Base-by-base conservation (phyloP, 163 green algal genomes). In the Picocystis sp. region DNA sequence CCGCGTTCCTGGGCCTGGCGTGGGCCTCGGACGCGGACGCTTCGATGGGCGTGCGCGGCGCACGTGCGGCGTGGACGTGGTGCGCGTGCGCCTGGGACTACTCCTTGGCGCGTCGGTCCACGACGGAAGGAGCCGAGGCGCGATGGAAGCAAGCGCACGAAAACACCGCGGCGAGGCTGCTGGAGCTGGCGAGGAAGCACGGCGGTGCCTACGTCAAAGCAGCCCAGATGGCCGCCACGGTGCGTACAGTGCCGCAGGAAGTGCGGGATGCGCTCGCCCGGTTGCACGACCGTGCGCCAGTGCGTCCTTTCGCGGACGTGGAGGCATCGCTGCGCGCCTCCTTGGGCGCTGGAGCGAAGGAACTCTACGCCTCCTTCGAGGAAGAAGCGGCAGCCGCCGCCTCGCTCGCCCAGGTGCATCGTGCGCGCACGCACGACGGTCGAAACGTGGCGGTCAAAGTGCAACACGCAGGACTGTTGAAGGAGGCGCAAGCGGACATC, bases 191-290 rank as follows among this genome's bases (percentile, higher is more conserved):
- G 29, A 38, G 8, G 29, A 38, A 38, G 8, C 29, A 93, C 52
- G 83, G 83, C 0, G 84, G 84, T 2, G 62, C 93, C n/a, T 95
- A 93, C 67, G 76, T 93, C 50, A 95, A 95, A 64, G 79, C 77
- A 1, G 82, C 74, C 0, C 82, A 93, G 72, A 81, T 92, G 61
- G 67, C 80, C 9, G 63, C 70, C 0, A 68, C 74, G 0, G 66
- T 88, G 45, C 66, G 69, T 9, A 70, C 73, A 0, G 67, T 93
- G 43, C 86, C 85, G 1, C 35, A 38, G 1, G 73, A 90, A 64
- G 92, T 89, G 67, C 63, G 72, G 13, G 70, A 58, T 45, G 72
- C 72, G 23, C 66, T 94, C 47, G 61, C 78, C 22, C 57, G 74
- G 48, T 60, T 95, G 51, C 77, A 92, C 61, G 82, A 92, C 55